Base-by-base conservation (phyloP, 371 early-diverging fungal species). In the Apophysomyces trapeziformis region DNA sequence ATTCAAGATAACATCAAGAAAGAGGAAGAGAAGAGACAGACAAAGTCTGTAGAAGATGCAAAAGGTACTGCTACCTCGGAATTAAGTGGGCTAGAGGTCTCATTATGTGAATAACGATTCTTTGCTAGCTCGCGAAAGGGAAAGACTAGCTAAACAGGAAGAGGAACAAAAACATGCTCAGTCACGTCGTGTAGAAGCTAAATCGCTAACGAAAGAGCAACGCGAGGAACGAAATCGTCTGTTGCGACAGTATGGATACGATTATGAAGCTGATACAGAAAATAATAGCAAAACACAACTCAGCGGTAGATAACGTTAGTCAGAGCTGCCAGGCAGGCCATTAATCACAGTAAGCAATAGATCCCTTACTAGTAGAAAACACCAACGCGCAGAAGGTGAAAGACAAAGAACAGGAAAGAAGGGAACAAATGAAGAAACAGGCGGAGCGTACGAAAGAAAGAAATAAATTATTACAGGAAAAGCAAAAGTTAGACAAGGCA, bases 371-470 rank as follows among this genome's bases (percentile, higher is more conserved):
- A 43, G 69, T 63, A 63, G 82, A 76, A 13, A 87, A 87, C 61
- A 76, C 71, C 38, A 87, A 87, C 67, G 79, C 80, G 0, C 80
- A 82, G 1, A 69, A 76, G 12, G 72, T 85, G 8, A 82, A 80
- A 64, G 79, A 87, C 47, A 72, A 83, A 57, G 87, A 87, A 37
- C 78, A 77, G 9, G 35, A 39, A 32, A 67, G 85, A 67, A 74
- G 85, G 57, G 82, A 82, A 7, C 74, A 83, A 62, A 81, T 85
- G 85, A 84, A 81, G 67, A 68, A 80, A 54, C 80, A 83, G 16
- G 67, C 71, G 32, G 87, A 87, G 58, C 75, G 64, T 37, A 86
- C 85, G 39, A 83, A 78, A 66, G 87, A 85, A 44, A 78, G 86
- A 57, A 87, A 85, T 63, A 81, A 77, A 60, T 60, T 76, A 61